Evolutionary conservation across 306 rosid species (phyloP), one percentile per base, ranked within the genome.

Genomic region (Psophocarpus tetragonolobus): DNA sequence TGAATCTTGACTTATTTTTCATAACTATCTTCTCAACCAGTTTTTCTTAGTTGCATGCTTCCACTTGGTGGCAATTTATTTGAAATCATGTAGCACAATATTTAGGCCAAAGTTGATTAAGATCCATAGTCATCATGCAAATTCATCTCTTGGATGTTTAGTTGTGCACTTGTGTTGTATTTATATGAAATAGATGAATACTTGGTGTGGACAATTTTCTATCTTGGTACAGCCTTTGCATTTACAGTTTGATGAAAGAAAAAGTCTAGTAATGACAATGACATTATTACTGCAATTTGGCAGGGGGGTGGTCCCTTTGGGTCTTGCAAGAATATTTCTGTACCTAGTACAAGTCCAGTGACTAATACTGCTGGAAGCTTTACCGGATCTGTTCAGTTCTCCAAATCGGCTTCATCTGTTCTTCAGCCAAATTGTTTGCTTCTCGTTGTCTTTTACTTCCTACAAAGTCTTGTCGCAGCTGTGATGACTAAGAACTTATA

Each of bases 331-430:
- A 95, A 89, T 79, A 72, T 90, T 78, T 70, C 97, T 58, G 84
- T 60, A 65, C 91, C 97, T 5, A 74, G 76, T 73, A 68, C 87
- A 65, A 88, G 83, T 77, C 90, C 97, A 45, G 33, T 21, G 75
- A 85, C 84, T 81, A 87, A 70, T 78, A 82, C 81, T 45, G 77
- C 85, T 10, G 99, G 96, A 84, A 84, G 97, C 88, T 87, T 92
- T 86, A 88, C 94, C 35, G 99, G 97, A 53, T 88, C 97, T 68
- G 97, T 95, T 84, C 99, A 95, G 85, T 95, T 95, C 81, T 79
- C 93, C 21, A 84, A 29, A 21, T 88, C 99, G 50, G 89, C 89
- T 68, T 85, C 91, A 1, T 62, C 81, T 10, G 74, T 81, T 48
- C 73, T 29, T 76, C 71, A 80, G 74, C 79, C 87, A 14, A 86